Evolutionary conservation across 202 grass and related monocot species (phyloP).

Genomic region (Zoysia matrella): DNA sequence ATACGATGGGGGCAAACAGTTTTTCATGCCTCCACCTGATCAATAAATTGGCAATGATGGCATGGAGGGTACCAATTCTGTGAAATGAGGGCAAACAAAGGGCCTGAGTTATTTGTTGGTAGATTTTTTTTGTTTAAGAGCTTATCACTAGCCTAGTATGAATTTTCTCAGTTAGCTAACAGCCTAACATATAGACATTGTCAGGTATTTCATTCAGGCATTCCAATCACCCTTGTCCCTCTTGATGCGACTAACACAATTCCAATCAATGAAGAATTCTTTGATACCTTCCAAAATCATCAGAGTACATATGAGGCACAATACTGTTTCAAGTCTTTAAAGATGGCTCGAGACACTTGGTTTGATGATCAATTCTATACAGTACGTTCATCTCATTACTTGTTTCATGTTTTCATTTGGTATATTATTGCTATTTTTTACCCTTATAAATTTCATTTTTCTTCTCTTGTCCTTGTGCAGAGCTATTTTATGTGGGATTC

Average conservation of each 20-base stretch:
- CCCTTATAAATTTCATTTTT: conserved; percentile 21
- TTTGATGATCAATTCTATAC: conserved; percentile 60
- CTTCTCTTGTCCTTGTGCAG: conserved; percentile 38
- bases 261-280: conserved; percentile 61
- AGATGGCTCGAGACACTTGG: conserved; percentile 56
- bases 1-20: background rate
- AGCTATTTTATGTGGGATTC: conserved; percentile 92
- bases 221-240: conserved; percentile 72
- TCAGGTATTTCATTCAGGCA: conserved; percentile 73
- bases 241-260: conserved; percentile 86
- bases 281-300: conserved; percentile 52
- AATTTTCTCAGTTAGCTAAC: background rate
- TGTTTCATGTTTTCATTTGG: background rate
- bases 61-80: background rate
- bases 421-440: background rate
- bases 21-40: background rate
- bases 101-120: background rate
- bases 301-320: conserved; percentile 73
- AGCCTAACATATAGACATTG: background rate
- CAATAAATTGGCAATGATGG: background rate
- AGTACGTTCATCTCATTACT: conserved; percentile 20
- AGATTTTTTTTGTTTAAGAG: background rate
- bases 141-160: background rate
- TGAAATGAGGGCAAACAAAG: background rate
- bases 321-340: conserved; percentile 70